Base-by-base conservation (phyloP, 1,139 yeast genomes). In the Diutina ranongensis region DNA sequence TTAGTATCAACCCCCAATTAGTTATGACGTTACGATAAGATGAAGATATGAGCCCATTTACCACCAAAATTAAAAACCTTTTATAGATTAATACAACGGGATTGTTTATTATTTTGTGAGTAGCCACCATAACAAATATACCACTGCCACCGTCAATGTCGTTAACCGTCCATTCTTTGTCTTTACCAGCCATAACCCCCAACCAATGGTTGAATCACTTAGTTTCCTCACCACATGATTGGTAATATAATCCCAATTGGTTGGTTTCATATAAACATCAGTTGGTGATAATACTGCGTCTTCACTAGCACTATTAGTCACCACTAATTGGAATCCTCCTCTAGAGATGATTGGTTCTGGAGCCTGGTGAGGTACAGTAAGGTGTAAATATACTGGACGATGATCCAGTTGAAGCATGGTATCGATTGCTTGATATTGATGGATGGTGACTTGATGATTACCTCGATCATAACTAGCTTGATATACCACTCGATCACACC, bases 401-500 rank as follows among this genome's bases (percentile, higher is more conserved):
- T 61, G 78, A 51, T 71, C 76, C 2, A 74, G 68, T 35, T 55
- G 53, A 18, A 68, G 55, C 21, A 67, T 51, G 1, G 63, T 50
- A 16, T 57, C 49, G 13, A 76, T 56, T 32, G 78, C 65, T 40
- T 63, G 54, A 57, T 81, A 80, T 16, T 55, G 54, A 44, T 60
- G 59, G 2, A 68, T 53, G 4, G 45, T 41, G 19, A n/a, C n/a
- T 2, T 38, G 10, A n/a, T 15, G 34, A 4, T 12, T 5, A n/a
- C 34, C 38, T 2, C 50, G 52, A 15, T 60, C 58, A 55, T 80
- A 79, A 0, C 73, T 67, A 1, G 70, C 59, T 49, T 76, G 74
- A 55, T 66, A 85, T 42, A 88, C 58, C 3, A 88, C 76, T 46
- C 97, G 65, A 58, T 88, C 97, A 60, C 96, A 87, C 95, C 95